Evolutionary conservation across 352 stramenopile genomes (phyloP).

Genomic region (Pythium myriotylum): DNA sequence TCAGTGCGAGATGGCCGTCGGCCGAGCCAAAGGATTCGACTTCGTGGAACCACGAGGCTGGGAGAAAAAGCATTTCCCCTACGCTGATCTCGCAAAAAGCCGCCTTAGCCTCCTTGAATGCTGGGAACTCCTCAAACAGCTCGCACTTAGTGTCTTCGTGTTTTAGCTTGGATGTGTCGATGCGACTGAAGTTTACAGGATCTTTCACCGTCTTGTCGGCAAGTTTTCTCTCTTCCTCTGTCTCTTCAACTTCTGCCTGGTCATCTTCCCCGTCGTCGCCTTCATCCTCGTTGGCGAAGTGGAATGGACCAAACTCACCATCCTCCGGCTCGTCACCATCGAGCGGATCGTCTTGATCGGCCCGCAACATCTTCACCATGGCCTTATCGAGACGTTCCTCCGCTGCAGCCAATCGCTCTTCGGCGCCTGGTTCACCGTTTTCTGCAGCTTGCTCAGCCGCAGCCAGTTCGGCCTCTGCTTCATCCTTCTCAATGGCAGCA

Average conservation of each 20-base stretch:
- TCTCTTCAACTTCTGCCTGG: conserved; percentile 34
- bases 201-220: conserved; percentile 61
- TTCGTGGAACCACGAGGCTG: conserved; percentile 98
- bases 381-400: conserved; percentile 70
- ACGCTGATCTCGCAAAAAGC: conserved; percentile 81
- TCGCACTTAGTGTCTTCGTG: conserved; percentile 30
- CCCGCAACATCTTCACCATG: conserved; percentile 78
- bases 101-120: conserved; percentile 55
- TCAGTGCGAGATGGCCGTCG: conserved; percentile 82
- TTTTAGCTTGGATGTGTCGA: conserved; percentile 58
- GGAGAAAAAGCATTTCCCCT: conserved; percentile 97
- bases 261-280: conserved; percentile 35
- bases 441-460: conserved; percentile 58
- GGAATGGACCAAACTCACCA: conserved; percentile 53
- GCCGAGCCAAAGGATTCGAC: conserved; percentile 86
- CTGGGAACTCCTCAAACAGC: conserved; percentile 59
- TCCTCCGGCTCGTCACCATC: conserved; percentile 34
- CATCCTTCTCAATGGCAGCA: conserved; percentile 62
- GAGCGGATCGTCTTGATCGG: conserved; percentile 48
- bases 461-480: conserved; percentile 62
- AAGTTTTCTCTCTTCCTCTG: conserved; percentile 18
- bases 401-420: conserved; percentile 49
- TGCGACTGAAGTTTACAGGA: conserved; percentile 76
- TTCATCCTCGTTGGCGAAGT: conserved; percentile 64
- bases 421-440: conserved; percentile 47